Evolutionary conservation across 75 land plant genomes (phyloP), one percentile per base, ranked within the genome.

Genomic region (Pseudotsuga menziesii): DNA sequence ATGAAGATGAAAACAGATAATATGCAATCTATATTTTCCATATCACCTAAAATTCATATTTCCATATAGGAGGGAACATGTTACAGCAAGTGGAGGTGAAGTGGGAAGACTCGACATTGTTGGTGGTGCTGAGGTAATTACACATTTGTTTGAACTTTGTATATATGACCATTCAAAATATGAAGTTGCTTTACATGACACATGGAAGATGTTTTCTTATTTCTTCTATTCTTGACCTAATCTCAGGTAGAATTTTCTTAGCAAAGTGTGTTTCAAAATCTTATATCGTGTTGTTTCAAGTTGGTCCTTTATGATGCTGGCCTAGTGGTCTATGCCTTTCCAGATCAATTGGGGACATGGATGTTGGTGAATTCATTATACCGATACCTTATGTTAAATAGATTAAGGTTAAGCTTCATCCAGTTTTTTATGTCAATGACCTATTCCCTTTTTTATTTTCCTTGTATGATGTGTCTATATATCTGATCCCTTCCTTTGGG

Each of bases 281-380:
- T 66, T 48, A 52, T 58, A 61, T 78, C 67, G n/a, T 56, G 48
- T 60, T 57, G 75, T 78, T 67, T 32, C 85, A 94, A 95, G 78
- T 93, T 84, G 98, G 98, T 66, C 98, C 98, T 22, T 88, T 95
- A 61, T 80, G 98, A 26, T 91, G 93, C 78, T 95, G 98, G 98
- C 98, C 98, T 8, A 97, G 98, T 15, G 98, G 98, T 56, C 88
- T 94, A 63, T 94, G 97, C 77, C 89, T 94, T 58, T 94, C 97
- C 19, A 87, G 97, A 57, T 94, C 97, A 8, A 94, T 94, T 77
- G 97, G 97, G 11, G 97, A 94, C 73, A 89, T 84, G 84, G 97
- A 94, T 83, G 97, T 94, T 75, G 97, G 97, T 7, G 97, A 90
- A 52, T 94, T 87, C 67, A 92, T 94, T 29, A 95, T 94, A 41